Conservation (phyloP, 805 yeast genomes). For the Candida tallmaniae region DNA sequence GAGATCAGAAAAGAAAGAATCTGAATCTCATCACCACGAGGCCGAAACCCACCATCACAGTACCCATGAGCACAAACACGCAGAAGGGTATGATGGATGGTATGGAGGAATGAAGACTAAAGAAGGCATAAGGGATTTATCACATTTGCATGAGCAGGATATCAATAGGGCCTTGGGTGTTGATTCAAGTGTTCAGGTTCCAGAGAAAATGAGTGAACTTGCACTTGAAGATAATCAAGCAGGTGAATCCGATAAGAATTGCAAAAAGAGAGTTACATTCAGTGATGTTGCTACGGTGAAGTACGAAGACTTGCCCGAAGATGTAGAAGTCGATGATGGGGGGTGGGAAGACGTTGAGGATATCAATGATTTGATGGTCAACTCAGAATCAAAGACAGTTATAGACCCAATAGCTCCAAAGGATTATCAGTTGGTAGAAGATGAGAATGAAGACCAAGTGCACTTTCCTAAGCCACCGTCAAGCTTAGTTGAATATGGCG, state of each 20-base stretch:
- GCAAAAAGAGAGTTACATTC: slow-evolving; percentile 26
- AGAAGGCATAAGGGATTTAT: slow-evolving; percentile 25
- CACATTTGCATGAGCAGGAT: slow-evolving; percentile 30
- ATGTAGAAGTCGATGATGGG: slow-evolving; percentile 22
- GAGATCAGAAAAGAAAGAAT: slow-evolving; percentile 48
- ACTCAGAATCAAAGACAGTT: slow-evolving; percentile 23
- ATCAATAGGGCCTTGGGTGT: slow-evolving; percentile 36
- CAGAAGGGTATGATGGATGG: slow-evolving; percentile 41
- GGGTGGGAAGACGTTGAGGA: slow-evolving; percentile 51
- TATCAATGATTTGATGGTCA: slow-evolving; percentile 44
- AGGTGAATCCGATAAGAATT: background rate
- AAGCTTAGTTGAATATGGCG: slow-evolving; percentile 8
- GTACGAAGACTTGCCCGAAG: slow-evolving; percentile 23
- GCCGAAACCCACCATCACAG: slow-evolving; percentile 16
- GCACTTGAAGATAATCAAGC: background rate
- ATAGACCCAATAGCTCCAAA: slow-evolving; percentile 34
- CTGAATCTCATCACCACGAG: slow-evolving; percentile 12
- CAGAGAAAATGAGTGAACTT: background rate
- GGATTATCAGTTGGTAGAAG: slow-evolving; percentile 35
- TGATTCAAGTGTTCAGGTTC: too few species aligned
- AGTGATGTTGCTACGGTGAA: slow-evolving; percentile 25
- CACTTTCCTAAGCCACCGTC: slow-evolving; percentile 53
- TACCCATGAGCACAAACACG: slow-evolving; percentile 23
- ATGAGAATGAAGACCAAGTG: slow-evolving; percentile 42
- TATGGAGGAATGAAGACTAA: slow-evolving; percentile 38